Base-by-base conservation (phyloP, 108 stramenopile genomes). In the Ochromonas danica region DNA sequence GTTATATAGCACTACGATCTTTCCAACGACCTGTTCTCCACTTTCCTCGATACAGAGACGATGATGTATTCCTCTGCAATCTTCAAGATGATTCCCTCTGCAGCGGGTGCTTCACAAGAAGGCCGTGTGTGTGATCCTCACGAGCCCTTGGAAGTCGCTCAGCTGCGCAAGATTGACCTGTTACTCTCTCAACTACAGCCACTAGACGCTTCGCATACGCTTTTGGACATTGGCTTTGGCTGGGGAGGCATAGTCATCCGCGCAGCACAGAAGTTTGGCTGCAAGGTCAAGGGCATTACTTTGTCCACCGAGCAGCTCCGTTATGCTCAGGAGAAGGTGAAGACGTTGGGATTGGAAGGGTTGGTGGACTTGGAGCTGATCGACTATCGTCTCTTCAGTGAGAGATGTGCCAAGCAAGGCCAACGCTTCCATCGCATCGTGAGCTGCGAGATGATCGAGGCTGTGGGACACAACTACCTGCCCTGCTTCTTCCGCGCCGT, bases 381-480 rank as follows among this genome's bases (percentile, higher is more conserved):
- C 36, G 97, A 97, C 88, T 96, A 96, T 82, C 90, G 95, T 0
- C 89, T 88, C 17, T 91, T 94, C 83, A 90, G 91, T 30, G 79
- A 89, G 39, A 65, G 86, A 14, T 70, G 61, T 70, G 91, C 87
- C 30, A 93, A 90, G 60, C 81, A 67, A 42, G n/a, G n/a, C n/a
- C 51, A 35, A 39, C 62, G 28, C 42, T 97, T 95, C 78, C 96
- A 96, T 87, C 90, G 95, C 57, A 92, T 97, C 60, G 81, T 98
- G 0, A 91, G 91, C 62, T 94, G 94, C 80, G 97, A 98, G 80
- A 98, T 98, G 96, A 94, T 98, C 79, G 97, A 98, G 75, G 97
- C 96, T 36, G 97, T 98, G 1, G 97, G 97, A 30, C 94, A 96
- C 83, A 92, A 93, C 40, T 92, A 95, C 71, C 88, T 89, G 41